phyloP scores from a whole-genome alignment of 805 yeast genomes.

The Clavispora vitiphila region DNA sequence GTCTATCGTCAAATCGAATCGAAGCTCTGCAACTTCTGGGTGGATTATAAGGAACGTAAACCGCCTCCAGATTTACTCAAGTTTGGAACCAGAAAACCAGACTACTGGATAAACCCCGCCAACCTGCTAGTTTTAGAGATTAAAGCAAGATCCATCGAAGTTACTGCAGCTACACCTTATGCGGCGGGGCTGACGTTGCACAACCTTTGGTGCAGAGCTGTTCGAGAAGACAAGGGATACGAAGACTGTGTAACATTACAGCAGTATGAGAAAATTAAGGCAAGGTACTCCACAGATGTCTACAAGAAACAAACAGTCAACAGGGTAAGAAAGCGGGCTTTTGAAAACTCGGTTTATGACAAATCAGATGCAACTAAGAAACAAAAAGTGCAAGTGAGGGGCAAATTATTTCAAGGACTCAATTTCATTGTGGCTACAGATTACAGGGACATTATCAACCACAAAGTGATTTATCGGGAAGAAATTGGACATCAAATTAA shows the following conservation, averaged over 20 bases:
- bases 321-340: slow-evolving; percentile 20
- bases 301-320: slow-evolving; percentile 27
- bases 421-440: slow-evolving; percentile 55
- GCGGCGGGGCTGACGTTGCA: slow-evolving; percentile 67
- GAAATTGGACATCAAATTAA: slow-evolving; percentile 36
- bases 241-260: slow-evolving; percentile 48
- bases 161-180: slow-evolving; percentile 40
- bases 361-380: slow-evolving; percentile 11
- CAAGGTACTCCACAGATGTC: slow-evolving; percentile 18
- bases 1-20: slow-evolving; percentile 59
- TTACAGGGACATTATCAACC: slow-evolving; percentile 24
- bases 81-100: slow-evolving; percentile 62
- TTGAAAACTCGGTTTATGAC: slow-evolving; percentile 12
- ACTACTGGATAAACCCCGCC: slow-evolving; percentile 73
- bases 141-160: slow-evolving; percentile 70
- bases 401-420: slow-evolving; percentile 40
- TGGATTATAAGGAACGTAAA: slow-evolving; percentile 23
- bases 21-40: slow-evolving; percentile 60
- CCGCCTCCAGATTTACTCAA: slow-evolving; percentile 33
- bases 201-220: slow-evolving; percentile 65
- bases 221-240: slow-evolving; percentile 67
- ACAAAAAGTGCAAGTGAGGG: slow-evolving; percentile 10
- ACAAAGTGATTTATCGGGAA: slow-evolving; percentile 12
- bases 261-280: slow-evolving; percentile 44
- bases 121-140: slow-evolving; percentile 78